These are phyloP conservation scores for Mycena maculata DNA, from an alignment of 768 basidiomycete genomes.

Conservation along the genomic window DNA sequence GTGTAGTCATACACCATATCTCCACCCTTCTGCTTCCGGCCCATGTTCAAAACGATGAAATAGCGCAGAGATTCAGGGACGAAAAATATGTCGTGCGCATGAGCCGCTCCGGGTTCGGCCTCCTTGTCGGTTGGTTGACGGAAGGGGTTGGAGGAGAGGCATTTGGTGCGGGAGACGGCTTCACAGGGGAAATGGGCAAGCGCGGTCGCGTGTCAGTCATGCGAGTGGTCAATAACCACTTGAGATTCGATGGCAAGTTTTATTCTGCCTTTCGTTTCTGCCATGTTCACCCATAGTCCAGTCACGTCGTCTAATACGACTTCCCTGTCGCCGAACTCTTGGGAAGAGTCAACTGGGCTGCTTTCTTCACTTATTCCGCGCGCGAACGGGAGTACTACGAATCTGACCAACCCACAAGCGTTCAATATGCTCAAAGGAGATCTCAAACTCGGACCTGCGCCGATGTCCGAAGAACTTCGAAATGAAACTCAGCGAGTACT, in stretches of 20 bases:
- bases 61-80: conserved; percentile 85
- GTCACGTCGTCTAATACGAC: conserved; percentile 80
- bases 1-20: conserved; percentile 77
- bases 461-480: conserved; percentile 82
- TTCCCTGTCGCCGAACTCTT: conserved; percentile 69
- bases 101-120: conserved; percentile 90
- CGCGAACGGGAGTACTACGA: conserved; percentile 59
- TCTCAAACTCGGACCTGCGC: conserved; percentile 87
- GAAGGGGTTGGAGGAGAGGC: conserved; percentile 91
- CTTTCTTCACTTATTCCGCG: conserved; percentile 82
- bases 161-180: conserved; percentile 82
- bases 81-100: conserved; percentile 93
- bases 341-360: conserved; percentile 90
- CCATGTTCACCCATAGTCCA: conserved; percentile 47
- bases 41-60: conserved; percentile 86
- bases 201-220: conserved; percentile 91
- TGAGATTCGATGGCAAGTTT: conserved; percentile 86
- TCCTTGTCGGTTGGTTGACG: conserved; percentile 95
- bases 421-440: conserved; percentile 83
- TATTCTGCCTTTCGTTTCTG: conserved; percentile 15
- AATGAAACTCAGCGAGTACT: conserved; percentile 84
- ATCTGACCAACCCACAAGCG: conserved; percentile 69
- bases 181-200: conserved; percentile 83
- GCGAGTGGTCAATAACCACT: conserved; percentile 93
- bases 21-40: conserved; percentile 83